A percentile compares a stretch with the other conserved stretches of the same genome.
phyloP scores from a whole-genome alignment of 306 rosid genomes.

The Glycine latifolia region DNA sequence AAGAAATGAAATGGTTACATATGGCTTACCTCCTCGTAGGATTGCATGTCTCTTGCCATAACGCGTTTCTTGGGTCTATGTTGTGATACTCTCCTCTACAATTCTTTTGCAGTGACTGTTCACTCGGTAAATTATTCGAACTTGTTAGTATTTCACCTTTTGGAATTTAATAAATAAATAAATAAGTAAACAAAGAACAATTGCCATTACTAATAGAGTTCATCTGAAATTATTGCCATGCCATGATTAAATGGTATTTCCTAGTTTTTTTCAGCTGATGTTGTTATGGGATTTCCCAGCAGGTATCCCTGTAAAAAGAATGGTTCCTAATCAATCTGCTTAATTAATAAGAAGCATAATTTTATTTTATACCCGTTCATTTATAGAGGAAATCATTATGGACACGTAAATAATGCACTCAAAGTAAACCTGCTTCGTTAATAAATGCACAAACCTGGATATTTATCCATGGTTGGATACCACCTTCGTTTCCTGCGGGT shows the following conservation, averaged over 20 bases:
- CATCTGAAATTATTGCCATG: slow-evolving; percentile 63
- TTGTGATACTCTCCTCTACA: not conserved
- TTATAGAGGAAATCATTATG: not conserved
- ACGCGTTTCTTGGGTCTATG: not conserved
- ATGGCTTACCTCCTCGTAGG: not conserved
- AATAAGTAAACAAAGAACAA: not conserved
- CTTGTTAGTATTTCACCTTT: not conserved
- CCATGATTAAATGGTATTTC: slow-evolving; percentile 52
- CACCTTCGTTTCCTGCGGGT: slow-evolving; percentile 36
- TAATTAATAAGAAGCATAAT: not conserved
- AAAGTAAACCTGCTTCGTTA: not conserved
- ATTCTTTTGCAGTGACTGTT: slow-evolving; percentile 1
- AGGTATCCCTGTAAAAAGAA: not conserved
- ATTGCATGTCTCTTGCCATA: not conserved
- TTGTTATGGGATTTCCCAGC: slow-evolving; percentile 32
- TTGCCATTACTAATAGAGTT: slow-evolving; percentile 38
- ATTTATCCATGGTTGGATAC: slow-evolving; percentile 36
- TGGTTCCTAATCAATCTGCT: not conserved
- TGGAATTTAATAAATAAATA: not conserved
- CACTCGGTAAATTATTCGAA: not conserved
- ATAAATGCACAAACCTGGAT: slow-evolving; percentile 43
- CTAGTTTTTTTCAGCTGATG: not conserved
- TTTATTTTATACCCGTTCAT: not conserved
- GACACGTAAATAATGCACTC: too few species aligned
- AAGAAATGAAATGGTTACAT: not conserved